These are phyloP conservation scores for Aspergillus campestris DNA, from an alignment of 495 filamentous ascomycete species.

Conservation along the genomic window DNA sequence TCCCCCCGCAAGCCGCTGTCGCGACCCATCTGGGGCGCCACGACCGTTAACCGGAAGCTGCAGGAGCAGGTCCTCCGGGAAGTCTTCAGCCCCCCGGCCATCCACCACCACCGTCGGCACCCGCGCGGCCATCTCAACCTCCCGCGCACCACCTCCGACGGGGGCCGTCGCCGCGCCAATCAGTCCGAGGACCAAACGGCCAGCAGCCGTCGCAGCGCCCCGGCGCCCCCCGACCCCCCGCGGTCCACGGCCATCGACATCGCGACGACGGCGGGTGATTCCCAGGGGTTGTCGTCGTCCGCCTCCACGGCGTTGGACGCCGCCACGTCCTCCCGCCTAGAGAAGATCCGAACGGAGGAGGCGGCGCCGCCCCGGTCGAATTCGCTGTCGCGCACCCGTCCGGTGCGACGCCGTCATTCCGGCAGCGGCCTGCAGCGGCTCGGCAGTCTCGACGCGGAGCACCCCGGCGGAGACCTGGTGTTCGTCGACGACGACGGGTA, in stretches of 20 bases:
- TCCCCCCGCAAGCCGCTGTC: slow-evolving; percentile 25
- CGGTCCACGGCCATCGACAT: slow-evolving; percentile 27
- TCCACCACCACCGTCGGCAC: slow-evolving; percentile 58
- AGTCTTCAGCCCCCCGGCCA: slow-evolving; percentile 78
- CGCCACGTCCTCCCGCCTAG: slow-evolving; percentile 20
- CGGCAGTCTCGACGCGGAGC: slow-evolving; percentile 48
- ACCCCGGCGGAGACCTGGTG: slow-evolving; percentile 61
- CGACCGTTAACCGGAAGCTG: slow-evolving; percentile 78
- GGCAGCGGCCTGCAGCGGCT: slow-evolving; percentile 68
- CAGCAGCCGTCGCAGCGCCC: slow-evolving; percentile 13
- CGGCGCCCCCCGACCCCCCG: slow-evolving; percentile 8
- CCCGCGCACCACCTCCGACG: slow-evolving; percentile 32
- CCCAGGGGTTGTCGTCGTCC: slow-evolving; percentile 32
- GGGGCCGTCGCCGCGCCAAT: slow-evolving; percentile 23
- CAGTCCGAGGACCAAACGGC: slow-evolving; percentile 25
- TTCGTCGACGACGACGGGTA: slow-evolving; percentile 85
- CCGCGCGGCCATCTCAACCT: slow-evolving; percentile 53
- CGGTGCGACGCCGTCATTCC: slow-evolving; percentile 59
- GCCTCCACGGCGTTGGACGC: slow-evolving; percentile 35
- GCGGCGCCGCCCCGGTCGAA: slow-evolving; percentile 20
- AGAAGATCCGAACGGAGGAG: slow-evolving; percentile 25
- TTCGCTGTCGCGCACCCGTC: slow-evolving; percentile 23
- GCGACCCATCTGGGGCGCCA: slow-evolving; percentile 83
- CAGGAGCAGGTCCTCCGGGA: slow-evolving; percentile 91
- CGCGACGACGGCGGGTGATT: slow-evolving; percentile 14